A percentile compares a stretch with the other conserved stretches of the same genome.
Evolutionary conservation across 1,284 basidiomycete genomes (phyloP).

Genomic region (Trametes hirsuta): DNA sequence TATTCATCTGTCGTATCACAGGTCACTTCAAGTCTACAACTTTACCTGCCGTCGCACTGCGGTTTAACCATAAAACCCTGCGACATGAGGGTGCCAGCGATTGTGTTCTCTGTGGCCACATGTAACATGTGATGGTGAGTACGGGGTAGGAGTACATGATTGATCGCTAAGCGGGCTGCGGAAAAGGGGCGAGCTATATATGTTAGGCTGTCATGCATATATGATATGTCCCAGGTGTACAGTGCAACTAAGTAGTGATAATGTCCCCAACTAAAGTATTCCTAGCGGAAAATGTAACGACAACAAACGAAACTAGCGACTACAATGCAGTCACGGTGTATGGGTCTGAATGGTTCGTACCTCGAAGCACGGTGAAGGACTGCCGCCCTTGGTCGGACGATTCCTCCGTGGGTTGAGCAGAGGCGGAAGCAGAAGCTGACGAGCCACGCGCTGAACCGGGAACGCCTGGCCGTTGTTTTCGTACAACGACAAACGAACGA

Average conservation of each 20-base stretch:
- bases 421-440: background rate
- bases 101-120: background rate
- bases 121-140: constrained; percentile 4
- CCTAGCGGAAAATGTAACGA: constrained; percentile 6
- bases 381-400: constrained; percentile 24
- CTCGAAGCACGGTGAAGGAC: constrained; percentile 42
- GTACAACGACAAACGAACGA: constrained; percentile 72
- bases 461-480: constrained; percentile 47
- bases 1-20: too few species aligned
- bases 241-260: constrained; percentile 18
- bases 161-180: constrained; percentile 10
- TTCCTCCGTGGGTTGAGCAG: constrained; percentile 12
- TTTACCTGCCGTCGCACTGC: too few species aligned
- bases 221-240: constrained; percentile 22
- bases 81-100: background rate
- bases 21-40: too few species aligned
- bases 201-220: constrained; percentile 20
- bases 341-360: constrained; percentile 27
- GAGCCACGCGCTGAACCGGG: constrained; percentile 19
- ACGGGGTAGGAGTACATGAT: constrained; percentile 23
- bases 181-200: constrained; percentile 29
- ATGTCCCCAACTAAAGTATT: constrained; percentile 21
- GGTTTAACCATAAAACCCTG: too few species aligned
- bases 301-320: constrained; percentile 3
- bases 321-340: constrained; percentile 18